These are phyloP conservation scores for Rhynchospora pubera DNA, from an alignment of 176 grass and related monocot species.

Conservation along the genomic window DNA sequence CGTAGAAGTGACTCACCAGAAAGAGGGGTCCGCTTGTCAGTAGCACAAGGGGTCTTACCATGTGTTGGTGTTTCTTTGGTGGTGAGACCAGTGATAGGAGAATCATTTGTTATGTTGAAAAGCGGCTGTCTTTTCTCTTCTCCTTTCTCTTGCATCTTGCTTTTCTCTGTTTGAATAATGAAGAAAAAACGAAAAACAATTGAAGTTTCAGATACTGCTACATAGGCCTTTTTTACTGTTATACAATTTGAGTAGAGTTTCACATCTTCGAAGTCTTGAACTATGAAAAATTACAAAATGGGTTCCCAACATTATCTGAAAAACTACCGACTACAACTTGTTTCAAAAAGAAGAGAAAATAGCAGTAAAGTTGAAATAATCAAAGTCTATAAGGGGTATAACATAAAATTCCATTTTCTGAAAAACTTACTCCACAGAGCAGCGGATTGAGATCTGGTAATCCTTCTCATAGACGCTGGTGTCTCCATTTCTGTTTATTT, in stretches of 20 bases:
- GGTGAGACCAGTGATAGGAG: slow-evolving; percentile 8
- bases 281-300: background rate
- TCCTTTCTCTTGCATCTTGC: background rate
- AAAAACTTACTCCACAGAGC: slow-evolving; percentile 12
- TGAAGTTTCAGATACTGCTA: background rate
- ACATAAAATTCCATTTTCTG: background rate
- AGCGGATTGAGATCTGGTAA: slow-evolving; percentile 23
- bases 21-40: background rate
- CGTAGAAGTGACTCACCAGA: background rate
- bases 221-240: background rate
- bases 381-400: background rate
- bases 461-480: slow-evolving; percentile 12
- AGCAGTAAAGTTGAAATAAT: background rate
- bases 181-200: background rate
- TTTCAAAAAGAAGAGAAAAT: background rate
- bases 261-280: background rate
- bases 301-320: background rate
- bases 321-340: background rate
- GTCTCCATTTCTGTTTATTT: slow-evolving; percentile 13
- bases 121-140: slow-evolving; percentile 11
- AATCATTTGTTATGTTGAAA: slow-evolving; percentile 22
- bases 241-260: background rate
- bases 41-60: background rate
- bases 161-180: slow-evolving; percentile 14
- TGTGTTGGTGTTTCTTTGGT: background rate